Conservation (phyloP, 441 rosid species). For the Corymbia citriodora region DNA sequence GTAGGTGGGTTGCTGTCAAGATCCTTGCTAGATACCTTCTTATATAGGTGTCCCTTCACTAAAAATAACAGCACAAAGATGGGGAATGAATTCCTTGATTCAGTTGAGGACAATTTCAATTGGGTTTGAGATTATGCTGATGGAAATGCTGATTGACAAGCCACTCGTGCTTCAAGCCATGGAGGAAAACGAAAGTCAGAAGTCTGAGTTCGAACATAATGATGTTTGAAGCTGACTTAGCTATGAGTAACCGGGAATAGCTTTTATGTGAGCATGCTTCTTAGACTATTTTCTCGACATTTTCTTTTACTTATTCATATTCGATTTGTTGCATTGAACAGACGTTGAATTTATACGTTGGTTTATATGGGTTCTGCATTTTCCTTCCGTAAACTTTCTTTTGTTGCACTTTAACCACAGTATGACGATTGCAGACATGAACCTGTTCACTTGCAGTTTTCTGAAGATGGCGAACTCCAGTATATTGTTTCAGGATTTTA, state of each 20-base stretch:
- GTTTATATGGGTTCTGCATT: not conserved
- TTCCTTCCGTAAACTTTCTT: not conserved
- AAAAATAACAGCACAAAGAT: not conserved
- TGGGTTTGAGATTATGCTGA: not conserved
- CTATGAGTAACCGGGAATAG: not conserved
- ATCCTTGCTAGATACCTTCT: not conserved
- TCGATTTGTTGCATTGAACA: not conserved
- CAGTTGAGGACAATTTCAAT: not conserved
- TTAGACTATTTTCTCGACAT: not conserved
- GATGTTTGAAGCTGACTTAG: not conserved
- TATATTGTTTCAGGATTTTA: not conserved
- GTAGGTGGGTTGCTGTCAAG: not conserved
- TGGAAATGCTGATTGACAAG: not conserved
- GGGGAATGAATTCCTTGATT: not conserved
- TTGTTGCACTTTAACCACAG: not conserved
- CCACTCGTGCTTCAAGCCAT: not conserved
- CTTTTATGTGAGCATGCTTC: not conserved
- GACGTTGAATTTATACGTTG: not conserved
- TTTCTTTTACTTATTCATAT: not conserved
- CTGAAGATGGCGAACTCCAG: not conserved
- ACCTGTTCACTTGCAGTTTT: not conserved
- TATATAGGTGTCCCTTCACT: not conserved
- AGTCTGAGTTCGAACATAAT: not conserved
- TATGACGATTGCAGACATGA: not conserved
- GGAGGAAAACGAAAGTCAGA: not conserved